Evolutionary conservation across 345 rosid genomes (phyloP), one percentile per base, ranked within the genome.

Genomic region (Dipteronia dyeriana): DNA sequence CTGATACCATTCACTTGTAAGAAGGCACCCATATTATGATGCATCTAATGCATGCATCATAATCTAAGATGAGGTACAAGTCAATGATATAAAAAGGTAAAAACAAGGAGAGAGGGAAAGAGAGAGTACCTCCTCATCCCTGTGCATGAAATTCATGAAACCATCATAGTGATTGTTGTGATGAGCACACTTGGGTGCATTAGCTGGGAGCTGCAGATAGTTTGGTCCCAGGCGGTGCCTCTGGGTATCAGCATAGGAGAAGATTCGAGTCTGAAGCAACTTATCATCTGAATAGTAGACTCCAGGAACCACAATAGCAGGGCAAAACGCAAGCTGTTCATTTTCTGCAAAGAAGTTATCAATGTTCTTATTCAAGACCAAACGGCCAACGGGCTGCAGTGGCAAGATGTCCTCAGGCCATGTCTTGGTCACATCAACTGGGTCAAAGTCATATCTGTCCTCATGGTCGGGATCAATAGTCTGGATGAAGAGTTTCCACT

Each of bases 391-490:
- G 4, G 97, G 97, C 77, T 96, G 99, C 76, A 96, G 78, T n/a
- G 99, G 99, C 76, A 96, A 76, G 71, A 96, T 83, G 80, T 96
- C 98, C 85, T 96, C 99, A 19, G 99, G 99, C 99, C 99, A 96
- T 73, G 85, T 90, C 89, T 92, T 96, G 64, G 99, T 96, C 70
- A 91, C 97, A 87, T 96, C 98, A 77, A 96, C 97, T 1, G 99
- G 98, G 69, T 94, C 99, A 62, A 96, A 94, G 82, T 96, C 97
- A 26, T 87, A 92, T 72, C 73, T 87, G 78, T 89, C 93, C 80
- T 96, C 98, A 53, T 85, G 88, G 19, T 80, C 94, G 20, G 98
- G 97, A 84, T 96, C 99, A 3, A 96, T 92, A 7, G 81, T 87
- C 87, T 96, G 99, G 79, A 96, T 81, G 81, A 70, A 91, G 53